phyloP scores from a whole-genome alignment of 1,139 yeast genomes.

The Suhomyces wounanorum region DNA sequence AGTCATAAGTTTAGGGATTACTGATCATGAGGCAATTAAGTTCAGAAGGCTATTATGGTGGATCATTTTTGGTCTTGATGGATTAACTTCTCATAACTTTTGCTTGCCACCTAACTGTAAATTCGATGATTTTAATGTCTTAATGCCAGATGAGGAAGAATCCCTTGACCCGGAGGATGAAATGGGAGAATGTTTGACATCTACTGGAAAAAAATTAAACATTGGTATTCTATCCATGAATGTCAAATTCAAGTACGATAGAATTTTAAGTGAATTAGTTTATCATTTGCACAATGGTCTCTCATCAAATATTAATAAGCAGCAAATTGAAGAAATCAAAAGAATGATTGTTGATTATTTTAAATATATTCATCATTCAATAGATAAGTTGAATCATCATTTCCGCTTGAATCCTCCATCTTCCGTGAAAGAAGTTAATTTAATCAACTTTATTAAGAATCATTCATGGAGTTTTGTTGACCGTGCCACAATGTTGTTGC shows the following conservation, averaged over 20 bases:
- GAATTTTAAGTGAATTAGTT: slow-evolving; percentile 55
- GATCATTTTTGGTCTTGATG: slow-evolving; percentile 63
- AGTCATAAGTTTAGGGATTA: slow-evolving; percentile 47
- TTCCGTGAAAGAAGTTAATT: slow-evolving; percentile 45
- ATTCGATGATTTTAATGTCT: slow-evolving; percentile 57
- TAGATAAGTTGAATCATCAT: slow-evolving; percentile 23
- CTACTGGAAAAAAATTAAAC: slow-evolving; percentile 31
- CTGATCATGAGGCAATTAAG: slow-evolving; percentile 50
- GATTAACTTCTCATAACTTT: slow-evolving; percentile 57
- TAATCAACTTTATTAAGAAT: slow-evolving; percentile 50
- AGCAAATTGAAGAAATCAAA: slow-evolving; percentile 48
- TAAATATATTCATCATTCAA: slow-evolving; percentile 50
- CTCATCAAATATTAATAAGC: slow-evolving; percentile 35
- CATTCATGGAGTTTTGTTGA: slow-evolving; percentile 58
- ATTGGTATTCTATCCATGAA: slow-evolving; percentile 47
- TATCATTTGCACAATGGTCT: slow-evolving; percentile 44
- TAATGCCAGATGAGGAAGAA: slow-evolving; percentile 53
- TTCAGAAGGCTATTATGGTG: slow-evolving; percentile 63
- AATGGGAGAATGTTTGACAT: slow-evolving; percentile 5
- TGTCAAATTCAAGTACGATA: slow-evolving; percentile 54
- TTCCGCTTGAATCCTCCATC: slow-evolving; percentile 23
- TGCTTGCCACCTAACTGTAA: slow-evolving; percentile 59
- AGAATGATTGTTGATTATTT: slow-evolving; percentile 51
- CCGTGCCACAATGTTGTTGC: slow-evolving; percentile 55
- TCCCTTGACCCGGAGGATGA: slow-evolving; percentile 26